A percentile compares a stretch with the other conserved stretches of the same genome.
Evolutionary conservation across 2,329 filamentous ascomycete genomes (phyloP).

Genomic region (Sporothrix dimorphospora): DNA sequence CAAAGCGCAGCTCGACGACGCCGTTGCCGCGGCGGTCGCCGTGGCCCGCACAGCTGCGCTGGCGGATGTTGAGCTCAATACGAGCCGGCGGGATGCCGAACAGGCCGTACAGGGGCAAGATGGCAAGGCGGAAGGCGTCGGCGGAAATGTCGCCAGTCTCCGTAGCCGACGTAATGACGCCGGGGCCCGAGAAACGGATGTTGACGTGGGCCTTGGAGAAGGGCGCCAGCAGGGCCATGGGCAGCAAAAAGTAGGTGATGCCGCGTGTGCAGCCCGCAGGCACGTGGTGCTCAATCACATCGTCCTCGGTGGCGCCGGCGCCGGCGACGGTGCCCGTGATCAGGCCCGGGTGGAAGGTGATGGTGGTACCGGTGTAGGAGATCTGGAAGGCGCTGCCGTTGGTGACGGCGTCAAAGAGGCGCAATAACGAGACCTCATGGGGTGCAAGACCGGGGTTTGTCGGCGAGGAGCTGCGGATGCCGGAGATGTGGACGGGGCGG

Average conservation of each 20-base stretch:
- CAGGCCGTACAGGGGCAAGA: conserved; percentile 84
- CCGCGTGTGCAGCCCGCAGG: conserved; percentile 77
- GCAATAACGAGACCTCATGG: conserved; percentile 93
- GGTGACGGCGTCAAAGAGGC: conserved; percentile 90
- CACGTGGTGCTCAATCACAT: conserved; percentile 80
- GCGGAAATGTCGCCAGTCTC: conserved; percentile 71
- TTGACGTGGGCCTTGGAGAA: conserved; percentile 93
- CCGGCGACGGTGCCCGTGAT: conserved; percentile 84
- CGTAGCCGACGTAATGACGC: conserved; percentile 72
- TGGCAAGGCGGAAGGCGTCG: conserved; percentile 90
- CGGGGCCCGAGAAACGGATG: conserved; percentile 84
- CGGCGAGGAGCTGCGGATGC: conserved; percentile 85
- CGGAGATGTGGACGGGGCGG: conserved; percentile 84
- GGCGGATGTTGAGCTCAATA: conserved; percentile 82
- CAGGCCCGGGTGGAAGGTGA: conserved; percentile 88
- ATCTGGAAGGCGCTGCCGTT: conserved; percentile 96
- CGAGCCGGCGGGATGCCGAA: conserved; percentile 82
- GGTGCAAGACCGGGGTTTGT: conserved; percentile 87
- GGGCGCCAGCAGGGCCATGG: conserved; percentile 85
- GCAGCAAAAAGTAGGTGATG: conserved; percentile 88
- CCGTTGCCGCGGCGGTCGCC: conserved; percentile 82
- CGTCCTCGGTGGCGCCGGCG: conserved; percentile 65
- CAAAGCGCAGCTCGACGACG: conserved; percentile 90
- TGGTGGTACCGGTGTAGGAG: conserved; percentile 90
- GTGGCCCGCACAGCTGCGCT: conserved; percentile 75